Evolutionary conservation across 2,329 filamentous ascomycete genomes (phyloP).

Genomic region (Alternaria triticina): DNA sequence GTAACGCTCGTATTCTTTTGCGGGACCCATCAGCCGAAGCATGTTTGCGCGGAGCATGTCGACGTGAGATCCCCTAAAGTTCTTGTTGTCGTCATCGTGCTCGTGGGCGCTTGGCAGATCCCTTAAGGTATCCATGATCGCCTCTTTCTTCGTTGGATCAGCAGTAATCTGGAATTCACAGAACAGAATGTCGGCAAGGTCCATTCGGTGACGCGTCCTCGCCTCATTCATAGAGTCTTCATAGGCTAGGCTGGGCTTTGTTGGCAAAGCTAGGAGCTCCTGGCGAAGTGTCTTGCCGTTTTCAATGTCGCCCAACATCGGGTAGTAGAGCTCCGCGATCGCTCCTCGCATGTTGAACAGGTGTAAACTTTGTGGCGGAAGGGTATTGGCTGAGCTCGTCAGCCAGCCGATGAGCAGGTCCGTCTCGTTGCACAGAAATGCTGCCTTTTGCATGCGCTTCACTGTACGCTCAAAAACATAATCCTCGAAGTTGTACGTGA

Average conservation of each 20-base stretch:
- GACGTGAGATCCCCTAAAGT: neutral
- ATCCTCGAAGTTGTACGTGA: neutral
- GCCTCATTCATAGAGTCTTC: slow-evolving; percentile 1
- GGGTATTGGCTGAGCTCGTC: neutral
- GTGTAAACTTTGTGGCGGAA: neutral
- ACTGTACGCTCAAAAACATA: no score
- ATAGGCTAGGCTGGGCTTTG: neutral
- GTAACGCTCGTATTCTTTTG: neutral
- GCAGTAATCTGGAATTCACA: neutral
- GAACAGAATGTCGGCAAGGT: neutral
- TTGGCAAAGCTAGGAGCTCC: neutral
- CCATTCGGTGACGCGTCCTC: neutral
- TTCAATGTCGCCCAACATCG: neutral
- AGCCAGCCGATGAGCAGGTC: neutral
- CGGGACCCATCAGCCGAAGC: neutral
- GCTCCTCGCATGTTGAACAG: neutral
- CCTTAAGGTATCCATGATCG: neutral
- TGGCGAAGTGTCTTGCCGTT: neutral
- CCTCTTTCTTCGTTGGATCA: neutral
- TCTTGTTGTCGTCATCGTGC: neutral
- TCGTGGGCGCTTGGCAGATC: neutral
- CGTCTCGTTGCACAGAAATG: neutral
- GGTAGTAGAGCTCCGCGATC: neutral
- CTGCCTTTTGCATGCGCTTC: neutral
- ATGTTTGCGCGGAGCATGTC: neutral